phyloP scores from a whole-genome alignment of 495 filamentous ascomycete genomes.

The Astrocystis sublimbata region DNA sequence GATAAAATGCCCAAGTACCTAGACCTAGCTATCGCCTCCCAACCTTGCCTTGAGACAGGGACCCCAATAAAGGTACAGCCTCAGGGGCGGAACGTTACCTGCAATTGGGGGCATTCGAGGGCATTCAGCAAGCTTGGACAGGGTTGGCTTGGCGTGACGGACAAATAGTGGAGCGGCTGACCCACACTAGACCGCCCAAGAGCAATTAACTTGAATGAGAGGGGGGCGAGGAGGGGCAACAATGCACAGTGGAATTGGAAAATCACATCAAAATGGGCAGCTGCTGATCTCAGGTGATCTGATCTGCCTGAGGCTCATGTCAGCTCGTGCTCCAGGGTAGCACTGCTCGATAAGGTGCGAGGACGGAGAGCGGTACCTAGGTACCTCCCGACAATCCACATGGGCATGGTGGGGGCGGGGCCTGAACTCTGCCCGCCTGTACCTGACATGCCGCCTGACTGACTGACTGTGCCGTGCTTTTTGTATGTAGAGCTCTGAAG shows the following conservation, averaged over 20 bases:
- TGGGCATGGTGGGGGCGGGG: slow-evolving; percentile 17
- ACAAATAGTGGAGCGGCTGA: neutral
- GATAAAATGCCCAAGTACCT: no score
- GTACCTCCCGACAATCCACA: neutral
- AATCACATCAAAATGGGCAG: no score
- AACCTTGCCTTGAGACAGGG: no score
- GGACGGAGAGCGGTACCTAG: neutral
- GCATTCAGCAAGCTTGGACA: no score
- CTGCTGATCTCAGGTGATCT: no score
- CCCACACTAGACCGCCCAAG: neutral
- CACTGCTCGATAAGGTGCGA: slow-evolving; percentile 12
- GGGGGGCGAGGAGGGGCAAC: slow-evolving; percentile 27
- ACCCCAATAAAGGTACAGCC: no score
- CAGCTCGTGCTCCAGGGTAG: slow-evolving; percentile 3
- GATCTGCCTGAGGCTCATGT: slow-evolving; percentile 16
- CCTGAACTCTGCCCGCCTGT: neutral
- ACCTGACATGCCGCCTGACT: no score
- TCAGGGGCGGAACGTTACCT: neutral
- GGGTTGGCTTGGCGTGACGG: neutral
- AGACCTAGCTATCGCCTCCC: no score
- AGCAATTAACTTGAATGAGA: slow-evolving; percentile 23
- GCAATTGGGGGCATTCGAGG: no score
- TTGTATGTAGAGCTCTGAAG: neutral
- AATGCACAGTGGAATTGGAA: slow-evolving; percentile 25
- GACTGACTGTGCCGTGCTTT: neutral